These are phyloP conservation scores for Rusavskia elegans DNA, from an alignment of 495 filamentous ascomycete genomes.

Conservation along the genomic window DNA sequence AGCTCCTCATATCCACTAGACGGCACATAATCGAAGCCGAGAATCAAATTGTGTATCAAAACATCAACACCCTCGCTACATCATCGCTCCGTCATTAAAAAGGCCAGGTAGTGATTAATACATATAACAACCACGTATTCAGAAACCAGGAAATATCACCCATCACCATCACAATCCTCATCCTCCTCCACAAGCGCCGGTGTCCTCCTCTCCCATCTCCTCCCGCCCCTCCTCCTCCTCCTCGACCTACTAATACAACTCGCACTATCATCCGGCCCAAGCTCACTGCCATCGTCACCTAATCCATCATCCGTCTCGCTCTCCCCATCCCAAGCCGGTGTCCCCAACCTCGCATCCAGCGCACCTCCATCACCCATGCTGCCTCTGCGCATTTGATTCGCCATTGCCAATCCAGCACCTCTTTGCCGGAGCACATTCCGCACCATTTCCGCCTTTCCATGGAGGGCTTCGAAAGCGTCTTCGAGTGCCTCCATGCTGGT, in stretches of 20 bases:
- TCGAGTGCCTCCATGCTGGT: conserved; percentile 86
- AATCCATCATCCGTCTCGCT: conserved; percentile 46
- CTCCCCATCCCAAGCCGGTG: conserved; percentile 35
- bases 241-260: conserved; percentile 36
- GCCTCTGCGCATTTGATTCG: conserved; percentile 54
- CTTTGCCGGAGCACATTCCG: conserved; percentile 66
- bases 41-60: too few species aligned
- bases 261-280: conserved; percentile 52
- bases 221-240: conserved; percentile 33
- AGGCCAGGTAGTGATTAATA: too few species aligned
- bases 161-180: conserved; percentile 26
- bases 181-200: conserved; percentile 80
- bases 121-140: too few species aligned
- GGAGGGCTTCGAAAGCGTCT: conserved; percentile 86
- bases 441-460: conserved; percentile 67
- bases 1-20: too few species aligned
- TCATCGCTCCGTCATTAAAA: neutral
- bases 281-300: conserved; percentile 46
- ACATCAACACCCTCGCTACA: neutral
- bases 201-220: conserved; percentile 56
- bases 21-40: too few species aligned
- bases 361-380: conserved; percentile 16
- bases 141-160: neutral
- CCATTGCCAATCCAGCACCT: conserved; percentile 61
- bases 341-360: conserved; percentile 38